Evolutionary conservation across 352 stramenopile species (phyloP), one percentile per base, ranked within the genome.

Genomic region (Globisporangium nunn): DNA sequence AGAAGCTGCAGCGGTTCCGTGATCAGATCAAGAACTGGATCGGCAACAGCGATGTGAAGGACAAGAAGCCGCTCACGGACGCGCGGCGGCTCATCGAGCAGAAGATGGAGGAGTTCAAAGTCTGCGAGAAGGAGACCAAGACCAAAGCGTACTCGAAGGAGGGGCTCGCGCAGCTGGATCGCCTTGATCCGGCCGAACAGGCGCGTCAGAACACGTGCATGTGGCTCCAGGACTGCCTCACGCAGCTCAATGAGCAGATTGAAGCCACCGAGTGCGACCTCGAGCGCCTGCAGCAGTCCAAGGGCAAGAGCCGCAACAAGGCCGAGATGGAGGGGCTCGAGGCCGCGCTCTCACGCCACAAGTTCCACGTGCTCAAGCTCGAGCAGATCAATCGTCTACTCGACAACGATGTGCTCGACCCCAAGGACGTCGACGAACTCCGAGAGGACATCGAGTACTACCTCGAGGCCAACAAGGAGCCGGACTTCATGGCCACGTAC

Each of bases 1-100:
- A 99, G 78, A 99, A 99, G 75, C 81, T 99, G 43, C 97, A 99
- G 85, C 84, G 96, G 45, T 91, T 96, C 66, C 91, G 97, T 28
- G 97, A 99, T 77, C 96, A 99, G 77, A 98, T 99, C 71, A 99
- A 99, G 77, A 98, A 90, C 59, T 99, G 97, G 97, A 97, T 99
- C 61, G 76, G 85, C 56, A 98, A 94, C 56, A 95, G 85, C 48
- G 97, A 99, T 60, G 96, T 99, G 55, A 99, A 99, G 72, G 96
- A 99, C 76, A 99, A 99, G 70, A 75, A 78, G 31, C 78, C 83
- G 51, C 66, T 96, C 11, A 74, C 85, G 41, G 82, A 96, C n/a
- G 68, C 88, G 29, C 82, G 85, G 1, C 92, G 93, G 45, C 75
- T 98, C 18, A 99, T 99, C 57, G 97, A 99, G 74, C 95, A 94